Evolutionary conservation across 345 rosid genomes (phyloP).

Genomic region (Kandelia obovata): DNA sequence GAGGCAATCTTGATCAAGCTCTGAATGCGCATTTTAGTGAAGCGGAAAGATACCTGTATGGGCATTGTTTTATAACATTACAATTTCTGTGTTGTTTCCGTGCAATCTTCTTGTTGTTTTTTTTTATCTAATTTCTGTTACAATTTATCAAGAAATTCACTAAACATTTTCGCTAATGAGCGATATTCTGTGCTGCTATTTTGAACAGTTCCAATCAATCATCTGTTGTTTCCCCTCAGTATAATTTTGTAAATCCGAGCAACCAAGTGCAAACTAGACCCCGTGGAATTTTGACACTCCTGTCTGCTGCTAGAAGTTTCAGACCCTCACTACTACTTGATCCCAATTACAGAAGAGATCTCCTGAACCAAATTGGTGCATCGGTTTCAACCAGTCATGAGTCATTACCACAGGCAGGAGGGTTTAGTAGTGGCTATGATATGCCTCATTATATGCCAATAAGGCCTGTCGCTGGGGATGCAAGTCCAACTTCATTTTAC

Average conservation of each 20-base stretch:
- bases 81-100: conserved; percentile 6
- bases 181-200: conserved; percentile 6
- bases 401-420: conserved; percentile 33
- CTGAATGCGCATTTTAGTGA: conserved; percentile 65
- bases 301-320: conserved; percentile 66
- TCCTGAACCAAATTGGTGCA: conserved; percentile 49
- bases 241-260: conserved; percentile 27
- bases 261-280: conserved; percentile 30
- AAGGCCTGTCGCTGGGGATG: conserved; percentile 30
- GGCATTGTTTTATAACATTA: conserved; percentile 10
- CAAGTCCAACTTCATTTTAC: conserved; percentile 26
- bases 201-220: conserved; percentile 41
- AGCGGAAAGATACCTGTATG: conserved; percentile 46
- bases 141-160: background rate
- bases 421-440: conserved; percentile 29
- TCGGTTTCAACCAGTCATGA: conserved; percentile 33
- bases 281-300: conserved; percentile 48
- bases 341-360: conserved; percentile 62
- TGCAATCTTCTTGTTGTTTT: no score
- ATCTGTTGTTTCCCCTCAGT: conserved; percentile 31
- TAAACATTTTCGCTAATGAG: no score
- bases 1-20: conserved; percentile 65
- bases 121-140: conserved; percentile 1
- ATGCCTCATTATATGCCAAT: conserved; percentile 37
- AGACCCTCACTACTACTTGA: conserved; percentile 71